Conservation (phyloP, 768 basidiomycete genomes). For the Rhizopogon vinicolor region DNA sequence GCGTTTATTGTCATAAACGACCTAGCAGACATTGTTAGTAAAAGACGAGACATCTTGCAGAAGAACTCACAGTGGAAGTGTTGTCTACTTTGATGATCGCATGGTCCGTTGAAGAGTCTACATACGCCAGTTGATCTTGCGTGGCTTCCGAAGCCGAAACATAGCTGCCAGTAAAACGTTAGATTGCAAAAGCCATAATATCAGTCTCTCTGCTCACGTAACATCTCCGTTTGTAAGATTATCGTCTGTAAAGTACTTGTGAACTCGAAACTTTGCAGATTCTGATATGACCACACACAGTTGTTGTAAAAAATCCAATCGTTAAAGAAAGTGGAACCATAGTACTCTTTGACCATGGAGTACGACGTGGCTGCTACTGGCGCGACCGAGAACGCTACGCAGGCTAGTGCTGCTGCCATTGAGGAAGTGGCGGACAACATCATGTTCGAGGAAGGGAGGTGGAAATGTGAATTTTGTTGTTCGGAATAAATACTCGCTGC, state of each 20-base stretch:
- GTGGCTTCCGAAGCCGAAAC: conserved; percentile 39
- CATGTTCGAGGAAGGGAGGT: neutral
- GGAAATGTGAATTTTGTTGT: neutral
- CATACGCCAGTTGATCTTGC: conserved; percentile 51
- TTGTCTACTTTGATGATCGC: conserved; percentile 80
- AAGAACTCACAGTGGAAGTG: conserved; percentile 40
- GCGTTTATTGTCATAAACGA: conserved; percentile 47
- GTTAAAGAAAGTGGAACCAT: conserved; percentile 61
- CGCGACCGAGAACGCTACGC: conserved; percentile 4
- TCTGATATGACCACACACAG: conserved; percentile 32
- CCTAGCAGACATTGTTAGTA: conserved; percentile 11
- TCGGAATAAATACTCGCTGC: neutral
- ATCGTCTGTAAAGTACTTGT: conserved; percentile 40
- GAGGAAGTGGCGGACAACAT: neutral
- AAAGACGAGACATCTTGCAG: neutral
- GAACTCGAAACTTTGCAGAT: neutral
- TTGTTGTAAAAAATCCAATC: conserved; percentile 62
- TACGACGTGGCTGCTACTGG: conserved; percentile 34
- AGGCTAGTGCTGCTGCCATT: neutral
- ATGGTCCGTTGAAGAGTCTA: conserved; percentile 59
- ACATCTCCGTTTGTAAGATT: conserved; percentile 67
- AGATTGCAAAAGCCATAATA: neutral
- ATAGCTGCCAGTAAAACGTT: conserved; percentile 33
- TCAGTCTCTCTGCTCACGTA: conserved; percentile 29
- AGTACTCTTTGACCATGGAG: conserved; percentile 50